phyloP scores from a whole-genome alignment of 257 asterid species.

The Hygrophila difformis region DNA sequence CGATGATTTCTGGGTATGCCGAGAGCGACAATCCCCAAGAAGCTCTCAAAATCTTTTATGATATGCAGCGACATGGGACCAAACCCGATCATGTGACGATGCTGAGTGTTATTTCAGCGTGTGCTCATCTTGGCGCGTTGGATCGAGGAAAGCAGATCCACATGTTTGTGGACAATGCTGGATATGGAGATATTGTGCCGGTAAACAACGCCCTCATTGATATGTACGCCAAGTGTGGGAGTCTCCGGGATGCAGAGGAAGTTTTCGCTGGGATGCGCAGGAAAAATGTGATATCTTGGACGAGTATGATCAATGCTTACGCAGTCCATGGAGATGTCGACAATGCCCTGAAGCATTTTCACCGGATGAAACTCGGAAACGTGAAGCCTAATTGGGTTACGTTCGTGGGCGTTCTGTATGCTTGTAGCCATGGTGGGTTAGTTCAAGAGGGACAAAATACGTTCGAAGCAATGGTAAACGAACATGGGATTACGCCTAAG shows the following conservation, averaged over 20 bases:
- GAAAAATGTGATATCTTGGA: conserved; percentile 74
- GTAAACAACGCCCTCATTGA: conserved; percentile 61
- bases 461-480: conserved; percentile 52
- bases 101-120: conserved; percentile 65
- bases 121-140: conserved; percentile 63
- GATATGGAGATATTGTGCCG: conserved; percentile 51
- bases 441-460: conserved; percentile 47
- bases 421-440: conserved; percentile 73
- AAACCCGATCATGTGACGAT: conserved; percentile 72
- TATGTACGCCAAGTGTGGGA: conserved; percentile 79
- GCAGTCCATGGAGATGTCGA: conserved; percentile 60
- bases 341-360: conserved; percentile 38
- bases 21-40: conserved; percentile 58
- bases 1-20: conserved; percentile 77
- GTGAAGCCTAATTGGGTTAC: conserved; percentile 66
- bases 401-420: conserved; percentile 59
- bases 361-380: conserved; percentile 46
- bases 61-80: conserved; percentile 44
- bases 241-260: conserved; percentile 44
- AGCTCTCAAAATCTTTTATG: conserved; percentile 46
- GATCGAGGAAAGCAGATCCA: conserved; percentile 46
- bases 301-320: conserved; percentile 51
- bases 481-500: conserved; percentile 45
- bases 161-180: conserved; percentile 30
- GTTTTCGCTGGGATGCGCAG: conserved; percentile 33